phyloP scores from a whole-genome alignment of 352 stramenopile genomes.

The Thraustochytrium sp. region DNA sequence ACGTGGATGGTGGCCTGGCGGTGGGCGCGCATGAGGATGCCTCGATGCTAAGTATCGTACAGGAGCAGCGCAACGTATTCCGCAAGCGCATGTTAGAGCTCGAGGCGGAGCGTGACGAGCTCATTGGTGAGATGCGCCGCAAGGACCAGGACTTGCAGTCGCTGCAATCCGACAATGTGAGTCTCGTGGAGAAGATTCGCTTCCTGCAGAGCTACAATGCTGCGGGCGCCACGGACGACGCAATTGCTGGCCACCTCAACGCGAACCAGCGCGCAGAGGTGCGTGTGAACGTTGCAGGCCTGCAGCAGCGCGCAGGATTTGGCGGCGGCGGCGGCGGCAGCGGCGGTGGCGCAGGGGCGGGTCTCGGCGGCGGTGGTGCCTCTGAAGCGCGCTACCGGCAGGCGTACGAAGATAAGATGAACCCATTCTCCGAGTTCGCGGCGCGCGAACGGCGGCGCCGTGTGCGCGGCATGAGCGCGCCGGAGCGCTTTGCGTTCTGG shows the following conservation, averaged over 20 bases:
- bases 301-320: background rate
- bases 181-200: constrained; percentile 67
- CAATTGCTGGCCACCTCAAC: background rate
- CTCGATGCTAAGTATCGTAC: constrained; percentile 56
- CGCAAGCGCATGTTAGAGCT: constrained; percentile 58
- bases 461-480: background rate
- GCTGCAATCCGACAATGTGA: constrained; percentile 64
- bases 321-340: background rate
- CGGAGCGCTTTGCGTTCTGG: background rate
- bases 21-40: background rate
- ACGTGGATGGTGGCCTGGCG: background rate
- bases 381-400: constrained; percentile 62
- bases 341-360: background rate
- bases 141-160: constrained; percentile 58
- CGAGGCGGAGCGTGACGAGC: constrained; percentile 62
- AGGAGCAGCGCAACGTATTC: constrained; percentile 63
- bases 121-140: constrained; percentile 62
- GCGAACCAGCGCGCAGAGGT: constrained; percentile 7
- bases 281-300: constrained; percentile 39
- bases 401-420: constrained; percentile 55
- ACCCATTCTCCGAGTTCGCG: constrained; percentile 17
- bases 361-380: constrained; percentile 58
- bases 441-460: constrained; percentile 2
- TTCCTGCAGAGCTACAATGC: constrained; percentile 62
- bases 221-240: background rate